Evolutionary conservation across 495 filamentous ascomycete species (phyloP).

Genomic region (Corynascus novoguineensis): DNA sequence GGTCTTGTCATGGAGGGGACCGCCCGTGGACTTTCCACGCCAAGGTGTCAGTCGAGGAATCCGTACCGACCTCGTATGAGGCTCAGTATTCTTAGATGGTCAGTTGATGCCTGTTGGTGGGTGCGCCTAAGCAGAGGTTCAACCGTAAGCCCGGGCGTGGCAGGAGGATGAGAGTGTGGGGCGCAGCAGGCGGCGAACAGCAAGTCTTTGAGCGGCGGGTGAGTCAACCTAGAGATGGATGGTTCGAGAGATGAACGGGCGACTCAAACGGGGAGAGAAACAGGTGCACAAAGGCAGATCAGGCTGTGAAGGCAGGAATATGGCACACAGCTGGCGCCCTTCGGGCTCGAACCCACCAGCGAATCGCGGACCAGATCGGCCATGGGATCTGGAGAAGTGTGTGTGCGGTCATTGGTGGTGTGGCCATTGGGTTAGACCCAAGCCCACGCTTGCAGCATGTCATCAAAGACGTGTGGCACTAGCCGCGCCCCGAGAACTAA

Average conservation of each 20-base stretch:
- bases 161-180: neutral
- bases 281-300: neutral
- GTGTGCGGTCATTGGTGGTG: too few species aligned
- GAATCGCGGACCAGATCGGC: neutral
- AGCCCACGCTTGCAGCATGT: neutral
- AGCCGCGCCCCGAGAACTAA: neutral
- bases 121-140: neutral
- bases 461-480: conserved; percentile 3
- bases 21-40: neutral
- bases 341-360: conserved; percentile 1
- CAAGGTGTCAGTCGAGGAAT: neutral
- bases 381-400: neutral
- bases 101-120: neutral
- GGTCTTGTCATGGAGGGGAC: conserved; percentile 22
- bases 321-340: neutral
- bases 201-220: neutral
- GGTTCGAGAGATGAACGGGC: neutral
- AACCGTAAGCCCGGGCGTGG: neutral
- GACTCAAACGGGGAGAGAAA: too few species aligned
- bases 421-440: neutral
- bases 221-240: neutral
- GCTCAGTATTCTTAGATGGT: neutral
- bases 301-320: neutral
- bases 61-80: neutral
- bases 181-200: neutral